Percentiles rank a stretch among this genome's conserved stretches.
Evolutionary conservation across 2,329 filamentous ascomycete species (phyloP).

Genomic region (Neopestalotiopsis rosae): DNA sequence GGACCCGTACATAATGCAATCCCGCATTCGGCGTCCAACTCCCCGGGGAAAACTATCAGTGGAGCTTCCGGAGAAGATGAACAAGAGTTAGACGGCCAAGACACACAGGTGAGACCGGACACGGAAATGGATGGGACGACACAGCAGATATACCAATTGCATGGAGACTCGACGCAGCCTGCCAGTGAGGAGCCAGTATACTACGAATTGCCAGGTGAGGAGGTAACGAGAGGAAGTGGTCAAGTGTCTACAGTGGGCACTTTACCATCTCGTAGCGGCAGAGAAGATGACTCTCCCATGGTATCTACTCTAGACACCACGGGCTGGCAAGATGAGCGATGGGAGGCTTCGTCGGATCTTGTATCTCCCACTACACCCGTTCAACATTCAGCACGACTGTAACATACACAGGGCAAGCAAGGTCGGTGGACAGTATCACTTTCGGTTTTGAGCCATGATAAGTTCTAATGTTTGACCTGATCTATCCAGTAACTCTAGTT

Average conservation of each 20-base stretch:
- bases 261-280: conserved; percentile 19
- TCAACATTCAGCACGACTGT: conserved; percentile 3
- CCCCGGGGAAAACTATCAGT: conserved; percentile 21
- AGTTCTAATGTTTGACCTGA: too few species aligned
- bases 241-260: conserved; percentile 22
- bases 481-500: neutral
- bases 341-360: conserved; percentile 27
- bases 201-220: conserved; percentile 32
- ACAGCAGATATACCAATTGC: conserved; percentile 25
- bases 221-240: conserved; percentile 20
- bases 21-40: conserved; percentile 20
- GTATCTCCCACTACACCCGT: conserved; percentile 33
- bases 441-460: too few species aligned
- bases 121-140: conserved; percentile 27
- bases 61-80: neutral
- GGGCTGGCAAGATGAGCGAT: conserved; percentile 21
- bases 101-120: conserved; percentile 12
- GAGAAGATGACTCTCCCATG: conserved; percentile 28
- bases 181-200: conserved; percentile 27
- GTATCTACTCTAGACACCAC: conserved; percentile 32
- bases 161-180: conserved; percentile 20
- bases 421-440: too few species aligned
- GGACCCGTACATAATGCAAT: conserved; percentile 37
- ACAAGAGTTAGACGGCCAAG: conserved; percentile 20
- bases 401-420: neutral